Evolutionary conservation across 164 flowering plant genomes (phyloP).

Genomic region (Amborella trichopoda): DNA sequence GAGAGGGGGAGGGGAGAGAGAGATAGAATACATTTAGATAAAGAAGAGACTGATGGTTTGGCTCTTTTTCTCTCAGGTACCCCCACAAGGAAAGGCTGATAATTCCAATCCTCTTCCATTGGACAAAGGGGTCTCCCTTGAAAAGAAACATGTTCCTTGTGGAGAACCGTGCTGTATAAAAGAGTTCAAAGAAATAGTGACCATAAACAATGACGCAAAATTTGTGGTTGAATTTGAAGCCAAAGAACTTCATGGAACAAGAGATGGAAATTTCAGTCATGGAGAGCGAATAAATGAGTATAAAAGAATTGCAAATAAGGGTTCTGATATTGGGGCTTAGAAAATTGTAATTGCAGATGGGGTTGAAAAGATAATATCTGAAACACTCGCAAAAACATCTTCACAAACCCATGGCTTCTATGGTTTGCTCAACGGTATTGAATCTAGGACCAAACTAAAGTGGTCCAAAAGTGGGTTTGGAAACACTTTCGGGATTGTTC

Average conservation of each 20-base stretch:
- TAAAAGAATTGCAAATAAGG: slow-evolving; percentile 36
- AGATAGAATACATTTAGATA: slow-evolving; percentile 68
- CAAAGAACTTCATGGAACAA: slow-evolving; percentile 15
- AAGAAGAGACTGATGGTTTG: slow-evolving; percentile 69
- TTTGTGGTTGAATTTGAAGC: slow-evolving; percentile 29
- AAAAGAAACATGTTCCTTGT: no score
- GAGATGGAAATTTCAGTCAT: slow-evolving; percentile 23
- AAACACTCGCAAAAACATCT: background rate
- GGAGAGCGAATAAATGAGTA: slow-evolving; percentile 25
- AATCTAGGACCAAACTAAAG: slow-evolving; percentile 40
- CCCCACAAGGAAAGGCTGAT: slow-evolving; percentile 18
- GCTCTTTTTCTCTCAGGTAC: slow-evolving; percentile 71
- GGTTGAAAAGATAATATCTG: slow-evolving; percentile 13
- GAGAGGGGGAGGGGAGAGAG: slow-evolving; percentile 49
- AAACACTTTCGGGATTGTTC: no score
- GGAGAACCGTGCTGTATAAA: no score
- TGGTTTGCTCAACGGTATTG: slow-evolving; percentile 14
- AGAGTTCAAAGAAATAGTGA: slow-evolving; percentile 18
- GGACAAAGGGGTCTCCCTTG: no score
- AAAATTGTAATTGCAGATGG: slow-evolving; percentile 49
- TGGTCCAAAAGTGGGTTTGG: slow-evolving; percentile 28
- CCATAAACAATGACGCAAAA: slow-evolving; percentile 18
- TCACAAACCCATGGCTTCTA: slow-evolving; percentile 1
- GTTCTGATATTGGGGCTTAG: slow-evolving; percentile 35
- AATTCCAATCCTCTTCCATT: no score